A percentile compares a stretch with the other conserved stretches of the same genome.
phyloP scores from a whole-genome alignment of 225 moss, liverwort and hornwort genomes.

The Pleurozium schreberi region DNA sequence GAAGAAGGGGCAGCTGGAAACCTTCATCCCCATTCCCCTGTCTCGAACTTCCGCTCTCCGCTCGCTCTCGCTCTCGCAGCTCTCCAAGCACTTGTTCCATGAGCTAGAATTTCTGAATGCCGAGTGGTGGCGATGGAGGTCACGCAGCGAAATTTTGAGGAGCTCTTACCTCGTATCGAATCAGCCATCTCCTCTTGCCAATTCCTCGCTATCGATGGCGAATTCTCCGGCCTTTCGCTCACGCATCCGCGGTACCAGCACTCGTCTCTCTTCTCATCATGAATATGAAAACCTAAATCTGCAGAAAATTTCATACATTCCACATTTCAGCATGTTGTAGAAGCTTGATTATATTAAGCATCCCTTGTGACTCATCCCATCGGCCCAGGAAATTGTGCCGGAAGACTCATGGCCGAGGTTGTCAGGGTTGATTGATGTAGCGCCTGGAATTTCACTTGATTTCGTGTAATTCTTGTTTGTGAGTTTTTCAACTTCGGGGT shows the following conservation, averaged over 20 bases:
- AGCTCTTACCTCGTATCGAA: slow-evolving; percentile 27
- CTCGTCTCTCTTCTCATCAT: neutral
- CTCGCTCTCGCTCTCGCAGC: neutral
- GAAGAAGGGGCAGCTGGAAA: neutral
- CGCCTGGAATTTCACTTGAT: neutral
- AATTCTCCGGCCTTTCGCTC: slow-evolving; percentile 45
- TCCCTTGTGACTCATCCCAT: neutral
- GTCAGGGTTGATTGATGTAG: neutral
- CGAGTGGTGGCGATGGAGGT: slow-evolving; percentile 24
- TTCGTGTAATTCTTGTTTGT: neutral
- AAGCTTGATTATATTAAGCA: neutral
- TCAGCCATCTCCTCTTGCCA: slow-evolving; percentile 12
- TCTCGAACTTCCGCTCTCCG: neutral
- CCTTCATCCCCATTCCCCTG: neutral
- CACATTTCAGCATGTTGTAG: neutral
- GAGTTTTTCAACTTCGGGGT: neutral
- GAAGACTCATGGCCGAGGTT: neutral
- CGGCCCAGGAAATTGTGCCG: neutral
- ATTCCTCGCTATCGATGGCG: slow-evolving; percentile 34
- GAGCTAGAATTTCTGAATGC: neutral
- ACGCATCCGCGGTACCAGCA: slow-evolving; percentile 24
- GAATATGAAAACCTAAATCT: neutral
- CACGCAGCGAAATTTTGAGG: slow-evolving; percentile 25
- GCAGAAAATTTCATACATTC: neutral
- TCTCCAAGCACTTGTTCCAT: neutral